Percentiles rank a stretch among this genome's conserved stretches.
Evolutionary conservation across 371 early-diverging fungal species (phyloP).

Genomic region (Furculomyces boomerangus): DNA sequence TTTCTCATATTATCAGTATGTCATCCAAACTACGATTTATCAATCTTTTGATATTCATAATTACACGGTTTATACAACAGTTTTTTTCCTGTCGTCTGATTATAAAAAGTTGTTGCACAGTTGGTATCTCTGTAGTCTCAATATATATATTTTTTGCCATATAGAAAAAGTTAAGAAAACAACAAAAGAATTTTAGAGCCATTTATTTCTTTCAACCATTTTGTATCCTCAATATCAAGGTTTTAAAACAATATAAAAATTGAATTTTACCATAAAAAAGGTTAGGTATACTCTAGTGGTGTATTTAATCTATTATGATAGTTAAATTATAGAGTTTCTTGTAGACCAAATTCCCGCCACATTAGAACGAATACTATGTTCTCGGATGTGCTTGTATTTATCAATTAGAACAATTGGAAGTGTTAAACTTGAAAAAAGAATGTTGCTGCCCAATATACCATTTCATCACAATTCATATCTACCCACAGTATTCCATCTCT

Average conservation of each 20-base stretch:
- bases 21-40: too few relatives aligned
- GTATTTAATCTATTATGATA: background rate
- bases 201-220: too few relatives aligned
- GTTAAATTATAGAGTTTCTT: background rate
- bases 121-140: too few relatives aligned
- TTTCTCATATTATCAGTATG: too few relatives aligned
- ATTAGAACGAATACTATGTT: conserved; percentile 3
- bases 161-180: too few relatives aligned
- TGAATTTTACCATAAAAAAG: background rate
- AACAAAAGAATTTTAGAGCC: too few relatives aligned
- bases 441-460: background rate
- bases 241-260: background rate
- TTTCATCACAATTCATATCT: background rate
- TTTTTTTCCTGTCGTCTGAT: too few relatives aligned
- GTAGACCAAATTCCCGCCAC: background rate
- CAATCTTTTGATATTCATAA: too few relatives aligned
- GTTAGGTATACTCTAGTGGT: background rate
- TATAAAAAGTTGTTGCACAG: too few relatives aligned
- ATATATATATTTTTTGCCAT: too few relatives aligned
- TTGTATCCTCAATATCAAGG: too few relatives aligned
- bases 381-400: background rate
- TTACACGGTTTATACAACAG: too few relatives aligned
- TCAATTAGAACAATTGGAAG: background rate
- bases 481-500: conserved; percentile 1
- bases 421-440: conserved; percentile 3